Base-by-base conservation (phyloP, 331 rosid species). In the Malus hybrid region DNA sequence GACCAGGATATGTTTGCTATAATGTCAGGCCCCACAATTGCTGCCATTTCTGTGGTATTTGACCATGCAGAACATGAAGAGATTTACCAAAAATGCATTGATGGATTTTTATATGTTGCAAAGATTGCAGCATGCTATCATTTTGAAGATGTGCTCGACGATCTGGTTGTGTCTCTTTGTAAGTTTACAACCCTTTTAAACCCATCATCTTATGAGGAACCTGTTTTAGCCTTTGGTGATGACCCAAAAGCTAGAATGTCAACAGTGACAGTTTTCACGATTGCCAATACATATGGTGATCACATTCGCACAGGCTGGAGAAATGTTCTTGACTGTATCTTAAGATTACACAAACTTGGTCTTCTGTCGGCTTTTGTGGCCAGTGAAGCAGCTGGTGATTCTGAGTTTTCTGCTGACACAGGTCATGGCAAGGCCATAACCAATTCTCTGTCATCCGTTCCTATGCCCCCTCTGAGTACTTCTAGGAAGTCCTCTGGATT, bases 231-330 rank as follows among this genome's bases (percentile, higher is more conserved):
- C 65, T 95, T 95, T 81, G 99, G 89, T 66, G 97, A 90, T 76
- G 96, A 95, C 81, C 80, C 77, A 14, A 95, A 92, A 87, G 96
- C 96, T 29, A 92, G 94, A 86, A 95, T 92, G 97, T 94, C 99
- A 73, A 92, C 99, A 67, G 88, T 84, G 88, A 88, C 96, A 18
- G 91, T 95, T 80, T 95, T 92, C 87, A 89, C 88, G 56, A 90
- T 95, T 79, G 97, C 99, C 20, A 95, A 90, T 81, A 83, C 83
- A 76, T 92, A 89, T 71, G 96, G 97, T 52, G 97, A 92, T 83
- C 87, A 81, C 87, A 83, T 92, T 76, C 90, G 93, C 74, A 72
- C 87, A 19, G 97, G 97, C 61, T 95, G 99, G 99, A 92, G 96
- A 77, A 88, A 92, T 81, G 89, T 95, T 80, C 82, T 95, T 76